A percentile compares a stretch with the other conserved stretches of the same genome.
Evolutionary conservation across 2,329 filamentous ascomycete species (phyloP).

Genomic region (Pseudogymnoascus pannorum): DNA sequence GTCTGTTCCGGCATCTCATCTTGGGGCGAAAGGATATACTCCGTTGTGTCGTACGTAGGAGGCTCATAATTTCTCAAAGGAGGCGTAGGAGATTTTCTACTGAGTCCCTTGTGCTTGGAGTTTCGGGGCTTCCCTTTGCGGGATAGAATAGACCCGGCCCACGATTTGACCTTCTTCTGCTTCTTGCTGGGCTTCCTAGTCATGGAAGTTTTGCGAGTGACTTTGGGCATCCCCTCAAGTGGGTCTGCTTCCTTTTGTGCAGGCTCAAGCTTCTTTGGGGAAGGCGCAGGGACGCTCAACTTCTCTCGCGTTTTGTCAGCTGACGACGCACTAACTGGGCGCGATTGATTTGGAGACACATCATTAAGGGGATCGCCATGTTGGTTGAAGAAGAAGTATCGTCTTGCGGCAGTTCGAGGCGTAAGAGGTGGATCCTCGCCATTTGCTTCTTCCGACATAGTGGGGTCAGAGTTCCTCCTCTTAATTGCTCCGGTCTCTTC

Average conservation of each 20-base stretch:
- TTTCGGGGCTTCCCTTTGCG: conserved; percentile 40
- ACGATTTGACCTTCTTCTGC: conserved; percentile 67
- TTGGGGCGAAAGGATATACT: conserved; percentile 12
- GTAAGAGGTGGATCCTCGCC: conserved; percentile 31
- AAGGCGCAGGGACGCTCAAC: conserved; percentile 14
- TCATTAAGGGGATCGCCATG: conserved; percentile 42
- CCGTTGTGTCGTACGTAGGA: conserved; percentile 17
- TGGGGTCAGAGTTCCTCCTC: conserved; percentile 5
- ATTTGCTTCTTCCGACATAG: not conserved
- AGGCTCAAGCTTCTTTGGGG: conserved; percentile 9
- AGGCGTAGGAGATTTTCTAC: conserved; percentile 36
- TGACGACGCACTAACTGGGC: conserved; percentile 36
- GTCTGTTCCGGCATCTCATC: conserved; percentile 15
- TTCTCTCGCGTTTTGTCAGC: conserved; percentile 33
- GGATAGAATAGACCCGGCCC: conserved; percentile 45
- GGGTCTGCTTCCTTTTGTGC: conserved; percentile 17
- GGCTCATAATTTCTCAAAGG: conserved; percentile 28
- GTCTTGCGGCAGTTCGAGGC: conserved; percentile 45
- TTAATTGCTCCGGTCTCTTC: not conserved
- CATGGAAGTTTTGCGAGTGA: conserved; percentile 22
- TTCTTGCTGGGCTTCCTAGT: conserved; percentile 38
- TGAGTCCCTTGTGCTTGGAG: conserved; percentile 33
- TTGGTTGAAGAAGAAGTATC: conserved; percentile 56
- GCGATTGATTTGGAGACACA: conserved; percentile 40
- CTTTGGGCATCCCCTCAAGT: conserved; percentile 13